Base-by-base conservation (phyloP, 2,329 filamentous ascomycete species). In the Alternaria arborescens region DNA sequence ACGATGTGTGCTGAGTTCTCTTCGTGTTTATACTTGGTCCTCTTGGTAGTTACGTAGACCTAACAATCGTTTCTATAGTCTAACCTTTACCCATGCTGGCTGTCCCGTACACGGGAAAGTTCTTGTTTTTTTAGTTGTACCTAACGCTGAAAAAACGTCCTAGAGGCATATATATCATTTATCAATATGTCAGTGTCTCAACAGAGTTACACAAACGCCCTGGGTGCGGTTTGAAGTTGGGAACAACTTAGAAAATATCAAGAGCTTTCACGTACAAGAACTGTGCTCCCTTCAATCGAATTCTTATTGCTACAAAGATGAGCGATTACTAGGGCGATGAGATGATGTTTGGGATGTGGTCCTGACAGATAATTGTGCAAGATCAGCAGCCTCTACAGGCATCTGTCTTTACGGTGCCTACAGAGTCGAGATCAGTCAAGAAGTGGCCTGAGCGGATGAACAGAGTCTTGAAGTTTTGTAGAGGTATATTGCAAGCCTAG, bases 401-500 rank as follows among this genome's bases (percentile, higher is more conserved):
- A 14, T 14, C 38, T 41, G 38, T 22, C 10, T 4, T 22, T 18
- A 5, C 6, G 5, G 18, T 12, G 38, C 18, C 10, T 22, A 12
- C 38, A 41, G 10, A 41, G 4, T 22, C 18, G 38, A 41, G 18
- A 11, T 14, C 18, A 41, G 38, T 22, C 18, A 20, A 41, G 18
- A 41, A 22, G 14, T 14, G 12, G 38, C 18, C 11, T 10, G 12
- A 5, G 22, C 4, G 18, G 20, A 22, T 5, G 18, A 22, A 22
- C 4, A 24, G 40, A n/a, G 14, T 4, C 14, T 22, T 50, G 32
- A 50, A 36, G 32, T 50, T 50, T 50, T 50, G 30, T 50, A 50
- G 16, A 50, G 32, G 32, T 50, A 50, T 50, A 50, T 50, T 50
- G 46, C 46, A 38, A 38, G 32, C 46, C 46, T 50, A 50, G 46